Evolutionary conservation across 148 eudicot genomes (phyloP), one percentile per base, ranked within the genome.

Genomic region (Fagopyrum homotropicum): DNA sequence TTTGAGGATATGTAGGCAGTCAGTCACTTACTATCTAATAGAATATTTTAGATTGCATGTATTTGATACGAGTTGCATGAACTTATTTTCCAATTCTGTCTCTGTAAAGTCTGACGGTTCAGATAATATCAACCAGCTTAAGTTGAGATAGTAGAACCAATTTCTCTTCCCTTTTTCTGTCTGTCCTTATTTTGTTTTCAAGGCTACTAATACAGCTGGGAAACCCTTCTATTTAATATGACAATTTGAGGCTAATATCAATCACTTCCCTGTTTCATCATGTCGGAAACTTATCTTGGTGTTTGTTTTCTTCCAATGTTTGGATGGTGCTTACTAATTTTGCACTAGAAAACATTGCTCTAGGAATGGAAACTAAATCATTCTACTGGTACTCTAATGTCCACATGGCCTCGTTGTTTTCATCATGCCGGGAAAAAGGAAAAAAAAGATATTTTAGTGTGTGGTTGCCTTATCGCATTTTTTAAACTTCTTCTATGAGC

Each of bases 121-220:
- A 66, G 47, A 14, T 66, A 4, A 63, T 35, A 35, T 63, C 43
- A 64, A 45, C 70, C n/a, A 64, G 70, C n/a, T 64, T 35, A 22
- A 64, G n/a, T 45, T 64, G 70, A 64, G 17, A 64, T 66, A 66
- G 19, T 43, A 35, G 71, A 66, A 59, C 64, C 22, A 19, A 2
- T 5, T 66, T 12, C 69, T 63, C 69, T 63, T 30, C 40, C 45
- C 69, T 63, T 63, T 35, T 63, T 63, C 69, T 63, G 30, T 30
- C 12, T 9, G 43, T 56, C 45, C 71, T 17, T 66, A 9, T 40
- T 66, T 22, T 22, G 26, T 22, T 22, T 22, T 22, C 26, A 22
- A 22, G 26, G 26, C 26, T 22, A 22, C 26, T 22, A 22, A 22
- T 22, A 22, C 26, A 22, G 26, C 26, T 22, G 26, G 26, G 69